Percentiles rank a stretch among this genome's conserved stretches.
Conservation (phyloP, 1,284 basidiomycete genomes). For the Apiotrichum domesticum region DNA sequence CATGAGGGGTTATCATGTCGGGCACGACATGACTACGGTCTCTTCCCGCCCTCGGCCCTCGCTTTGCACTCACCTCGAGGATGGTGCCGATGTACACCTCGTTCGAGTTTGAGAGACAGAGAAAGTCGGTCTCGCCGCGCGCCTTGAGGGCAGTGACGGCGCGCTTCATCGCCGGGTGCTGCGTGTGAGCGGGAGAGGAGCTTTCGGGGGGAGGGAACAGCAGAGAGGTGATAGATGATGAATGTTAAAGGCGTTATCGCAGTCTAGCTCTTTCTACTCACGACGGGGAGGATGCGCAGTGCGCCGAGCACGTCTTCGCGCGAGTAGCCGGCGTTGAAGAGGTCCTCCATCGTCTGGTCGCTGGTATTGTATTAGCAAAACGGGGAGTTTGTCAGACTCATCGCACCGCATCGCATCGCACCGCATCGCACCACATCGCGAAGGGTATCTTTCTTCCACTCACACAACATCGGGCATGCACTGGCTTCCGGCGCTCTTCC, state of each 20-base stretch:
- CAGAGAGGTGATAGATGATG: no score
- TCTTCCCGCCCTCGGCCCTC: background rate
- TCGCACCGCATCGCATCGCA: background rate
- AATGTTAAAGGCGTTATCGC: no score
- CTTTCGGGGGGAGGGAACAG: no score
- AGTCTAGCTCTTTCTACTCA: slow-evolving; percentile 48
- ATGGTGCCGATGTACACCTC: slow-evolving; percentile 85
- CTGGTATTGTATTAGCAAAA: slow-evolving; percentile 45
- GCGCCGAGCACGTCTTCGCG: slow-evolving; percentile 70
- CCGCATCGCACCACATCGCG: no score
- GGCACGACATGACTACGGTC: background rate
- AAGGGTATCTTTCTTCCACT: slow-evolving; percentile 30
- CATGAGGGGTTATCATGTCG: no score
- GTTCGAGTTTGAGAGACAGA: slow-evolving; percentile 93
- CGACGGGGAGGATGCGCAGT: slow-evolving; percentile 77
- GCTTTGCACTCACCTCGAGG: slow-evolving; percentile 56
- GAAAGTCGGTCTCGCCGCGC: slow-evolving; percentile 63
- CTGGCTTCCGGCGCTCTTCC: slow-evolving; percentile 57
- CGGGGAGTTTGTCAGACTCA: background rate
- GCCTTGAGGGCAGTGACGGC: slow-evolving; percentile 70
- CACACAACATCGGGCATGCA: slow-evolving; percentile 91
- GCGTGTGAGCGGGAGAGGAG: background rate
- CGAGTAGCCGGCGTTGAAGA: slow-evolving; percentile 61
- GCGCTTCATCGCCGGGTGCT: slow-evolving; percentile 96
- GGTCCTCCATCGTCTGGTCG: slow-evolving; percentile 65